Conservation (phyloP, 805 yeast species). For the Candida boleticola region DNA sequence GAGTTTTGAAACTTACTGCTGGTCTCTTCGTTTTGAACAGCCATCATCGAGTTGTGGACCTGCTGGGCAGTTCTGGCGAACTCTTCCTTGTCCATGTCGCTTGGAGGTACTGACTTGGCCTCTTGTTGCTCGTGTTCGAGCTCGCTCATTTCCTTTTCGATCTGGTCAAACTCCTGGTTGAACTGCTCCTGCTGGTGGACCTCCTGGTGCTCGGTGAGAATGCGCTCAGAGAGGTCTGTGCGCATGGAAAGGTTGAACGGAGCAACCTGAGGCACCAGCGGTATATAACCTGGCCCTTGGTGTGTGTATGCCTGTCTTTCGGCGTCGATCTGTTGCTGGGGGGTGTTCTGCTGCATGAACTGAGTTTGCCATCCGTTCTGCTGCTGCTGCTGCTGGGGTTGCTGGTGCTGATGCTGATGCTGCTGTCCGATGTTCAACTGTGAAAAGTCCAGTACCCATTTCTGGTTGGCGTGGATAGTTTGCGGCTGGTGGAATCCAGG, state of each 20-base stretch:
- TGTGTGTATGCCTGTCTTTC: conserved; percentile 8
- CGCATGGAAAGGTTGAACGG: conserved; percentile 12
- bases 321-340: conserved; percentile 10
- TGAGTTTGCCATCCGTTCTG: conserved; percentile 8
- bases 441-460: conserved; percentile 32
- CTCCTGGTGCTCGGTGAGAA: conserved; percentile 26
- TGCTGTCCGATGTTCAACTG: conserved; percentile 15
- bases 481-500: conserved; percentile 3
- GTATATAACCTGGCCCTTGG: conserved; percentile 4
- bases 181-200: conserved; percentile 23
- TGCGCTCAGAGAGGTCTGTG: conserved; percentile 14
- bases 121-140: conserved; percentile 9
- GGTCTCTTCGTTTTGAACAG: conserved; percentile 20
- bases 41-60: conserved; percentile 28
- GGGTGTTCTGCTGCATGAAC: conserved; percentile 8
- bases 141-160: conserved; percentile 27
- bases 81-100: conserved; percentile 19
- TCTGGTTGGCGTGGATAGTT: conserved; percentile 9
- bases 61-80: conserved; percentile 41
- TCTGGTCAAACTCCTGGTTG: conserved; percentile 30
- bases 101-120: conserved; percentile 14
- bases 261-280: conserved; percentile 5
- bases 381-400: conserved; percentile 9
- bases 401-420: too few species aligned
- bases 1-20: conserved; percentile 32